Conservation (phyloP, 2,329 filamentous ascomycete genomes). For the Chaetoscypha palmicola region DNA sequence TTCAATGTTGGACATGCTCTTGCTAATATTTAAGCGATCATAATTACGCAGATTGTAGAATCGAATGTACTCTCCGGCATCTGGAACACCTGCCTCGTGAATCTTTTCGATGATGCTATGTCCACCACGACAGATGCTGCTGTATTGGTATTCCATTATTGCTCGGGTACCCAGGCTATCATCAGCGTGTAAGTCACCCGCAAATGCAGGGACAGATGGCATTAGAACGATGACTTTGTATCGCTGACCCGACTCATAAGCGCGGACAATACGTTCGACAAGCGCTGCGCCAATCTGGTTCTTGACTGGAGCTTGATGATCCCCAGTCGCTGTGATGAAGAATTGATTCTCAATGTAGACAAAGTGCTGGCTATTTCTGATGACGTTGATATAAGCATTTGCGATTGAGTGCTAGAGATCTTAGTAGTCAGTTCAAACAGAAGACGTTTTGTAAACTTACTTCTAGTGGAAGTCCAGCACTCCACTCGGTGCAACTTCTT, state of each 20-base stretch:
- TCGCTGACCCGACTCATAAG: constrained; percentile 54
- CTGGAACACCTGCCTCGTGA: constrained; percentile 52
- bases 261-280: constrained; percentile 68
- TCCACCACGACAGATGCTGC: constrained; percentile 69
- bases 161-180: constrained; percentile 69
- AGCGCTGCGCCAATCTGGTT: constrained; percentile 76
- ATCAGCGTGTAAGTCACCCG: constrained; percentile 68
- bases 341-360: constrained; percentile 80
- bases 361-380: constrained; percentile 62
- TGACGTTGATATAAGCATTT: constrained; percentile 73
- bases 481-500: constrained; percentile 48
- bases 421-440: constrained; percentile 15
- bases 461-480: constrained; percentile 50
- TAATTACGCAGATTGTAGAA: constrained; percentile 85
- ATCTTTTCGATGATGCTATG: constrained; percentile 71
- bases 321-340: constrained; percentile 75
- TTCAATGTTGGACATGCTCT: constrained; percentile 54
- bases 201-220: constrained; percentile 74
- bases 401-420: constrained; percentile 62
- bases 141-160: constrained; percentile 85
- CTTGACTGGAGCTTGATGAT: constrained; percentile 62
- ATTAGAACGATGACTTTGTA: constrained; percentile 75
- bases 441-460: constrained; percentile 24
- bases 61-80: constrained; percentile 66
- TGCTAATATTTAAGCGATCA: constrained; percentile 70